phyloP scores from a whole-genome alignment of 1,139 yeast species.

The Blastobotrys niveus region DNA sequence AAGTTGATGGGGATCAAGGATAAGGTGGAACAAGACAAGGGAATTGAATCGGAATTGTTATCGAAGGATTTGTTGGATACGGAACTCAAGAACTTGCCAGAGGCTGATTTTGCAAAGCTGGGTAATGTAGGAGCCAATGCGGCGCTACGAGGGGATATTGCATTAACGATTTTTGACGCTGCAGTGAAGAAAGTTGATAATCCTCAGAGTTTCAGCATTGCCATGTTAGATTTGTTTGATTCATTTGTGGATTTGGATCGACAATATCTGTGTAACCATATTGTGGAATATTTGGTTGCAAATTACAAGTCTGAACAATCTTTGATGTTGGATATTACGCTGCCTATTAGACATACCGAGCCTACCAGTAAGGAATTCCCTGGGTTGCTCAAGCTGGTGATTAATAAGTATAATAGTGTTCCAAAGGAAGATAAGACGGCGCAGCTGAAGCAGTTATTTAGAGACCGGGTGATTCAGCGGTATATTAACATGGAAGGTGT shows the following conservation, averaged over 20 bases:
- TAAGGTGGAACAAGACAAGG: slow-evolving; percentile 45
- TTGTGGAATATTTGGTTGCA: slow-evolving; percentile 47
- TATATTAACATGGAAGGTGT: slow-evolving; percentile 23
- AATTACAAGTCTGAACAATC: slow-evolving; percentile 14
- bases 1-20: slow-evolving; percentile 74
- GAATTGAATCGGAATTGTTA: slow-evolving; percentile 39
- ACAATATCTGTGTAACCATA: slow-evolving; percentile 58
- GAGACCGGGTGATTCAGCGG: slow-evolving; percentile 33
- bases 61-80: slow-evolving; percentile 44
- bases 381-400: slow-evolving; percentile 58
- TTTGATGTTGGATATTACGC: slow-evolving; percentile 50
- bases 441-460: slow-evolving; percentile 43
- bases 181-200: slow-evolving; percentile 41
- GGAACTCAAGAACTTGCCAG: slow-evolving; percentile 70
- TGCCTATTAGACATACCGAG: slow-evolving; percentile 56
- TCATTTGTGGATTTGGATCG: slow-evolving; percentile 65
- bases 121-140: slow-evolving; percentile 87
- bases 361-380: slow-evolving; percentile 45
- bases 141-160: slow-evolving; percentile 84
- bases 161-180: slow-evolving; percentile 73
- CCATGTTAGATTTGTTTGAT: slow-evolving; percentile 53
- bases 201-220: slow-evolving; percentile 27
- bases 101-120: slow-evolving; percentile 77
- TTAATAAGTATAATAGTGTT: slow-evolving; percentile 61
- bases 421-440: slow-evolving; percentile 35